Evolutionary conservation across 2,329 filamentous ascomycete genomes (phyloP).

Genomic region (Neofusicoccum cordaticola): DNA sequence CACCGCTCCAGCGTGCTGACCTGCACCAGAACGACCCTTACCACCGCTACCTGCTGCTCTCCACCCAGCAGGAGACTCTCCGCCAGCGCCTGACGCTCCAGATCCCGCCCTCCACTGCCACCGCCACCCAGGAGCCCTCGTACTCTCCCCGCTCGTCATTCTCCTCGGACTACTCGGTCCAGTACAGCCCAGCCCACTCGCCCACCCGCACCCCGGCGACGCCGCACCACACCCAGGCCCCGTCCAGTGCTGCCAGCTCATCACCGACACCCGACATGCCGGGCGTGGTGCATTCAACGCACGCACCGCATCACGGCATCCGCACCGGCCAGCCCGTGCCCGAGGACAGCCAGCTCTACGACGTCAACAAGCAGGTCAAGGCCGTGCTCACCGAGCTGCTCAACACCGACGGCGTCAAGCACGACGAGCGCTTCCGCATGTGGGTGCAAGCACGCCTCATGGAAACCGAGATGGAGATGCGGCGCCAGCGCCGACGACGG

Average conservation of each 20-base stretch:
- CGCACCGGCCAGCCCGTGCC: slow-evolving; percentile 11
- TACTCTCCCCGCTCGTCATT: slow-evolving; percentile 30
- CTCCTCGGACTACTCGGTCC: slow-evolving; percentile 18
- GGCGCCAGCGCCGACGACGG: slow-evolving; percentile 39
- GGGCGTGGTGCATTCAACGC: background rate
- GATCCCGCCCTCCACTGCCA: slow-evolving; percentile 28
- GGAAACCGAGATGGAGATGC: slow-evolving; percentile 53
- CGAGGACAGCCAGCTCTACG: slow-evolving; percentile 40
- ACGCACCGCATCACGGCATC: slow-evolving; percentile 17
- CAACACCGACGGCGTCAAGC: slow-evolving; percentile 51
- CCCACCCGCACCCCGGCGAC: slow-evolving; percentile 19
- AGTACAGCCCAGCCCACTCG: slow-evolving; percentile 24
- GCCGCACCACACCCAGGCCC: slow-evolving; percentile 8
- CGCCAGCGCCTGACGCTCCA: slow-evolving; percentile 39
- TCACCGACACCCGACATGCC: slow-evolving; percentile 11
- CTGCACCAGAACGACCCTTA: slow-evolving; percentile 28
- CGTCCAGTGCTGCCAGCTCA: slow-evolving; percentile 1
- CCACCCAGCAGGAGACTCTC: slow-evolving; percentile 40
- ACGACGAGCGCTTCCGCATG: slow-evolving; percentile 43
- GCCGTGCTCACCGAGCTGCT: slow-evolving; percentile 53
- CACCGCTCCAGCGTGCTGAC: background rate
- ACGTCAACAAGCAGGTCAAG: slow-evolving; percentile 54
- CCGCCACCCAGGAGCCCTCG: slow-evolving; percentile 22
- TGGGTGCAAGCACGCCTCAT: slow-evolving; percentile 55
- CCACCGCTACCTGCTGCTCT: slow-evolving; percentile 40